Percentiles rank a stretch among this genome's conserved stretches.
Evolutionary conservation across 2,329 filamentous ascomycete species (phyloP).

Genomic region (Colletotrichum nymphaeae): DNA sequence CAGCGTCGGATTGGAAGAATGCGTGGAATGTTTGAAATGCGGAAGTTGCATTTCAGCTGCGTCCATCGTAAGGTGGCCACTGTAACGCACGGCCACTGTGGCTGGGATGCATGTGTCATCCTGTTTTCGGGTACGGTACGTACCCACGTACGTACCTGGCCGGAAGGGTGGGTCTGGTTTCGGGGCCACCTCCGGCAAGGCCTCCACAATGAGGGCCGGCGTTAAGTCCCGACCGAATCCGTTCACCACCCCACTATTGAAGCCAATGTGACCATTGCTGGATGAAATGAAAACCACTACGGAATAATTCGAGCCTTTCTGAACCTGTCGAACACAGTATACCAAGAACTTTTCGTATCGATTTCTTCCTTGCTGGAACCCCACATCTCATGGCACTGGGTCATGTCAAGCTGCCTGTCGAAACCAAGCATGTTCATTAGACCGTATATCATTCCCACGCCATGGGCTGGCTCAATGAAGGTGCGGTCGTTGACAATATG

Average conservation of each 20-base stretch:
- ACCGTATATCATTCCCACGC: not conserved
- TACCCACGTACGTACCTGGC: not conserved
- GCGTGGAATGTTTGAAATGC: slow-evolving; percentile 1
- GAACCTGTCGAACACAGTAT: not conserved
- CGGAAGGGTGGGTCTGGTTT: not conserved
- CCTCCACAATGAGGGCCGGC: not conserved
- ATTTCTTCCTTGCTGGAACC: not conserved
- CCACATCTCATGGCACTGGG: not conserved
- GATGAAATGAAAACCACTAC: not conserved
- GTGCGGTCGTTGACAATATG: not conserved
- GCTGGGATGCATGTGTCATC: slow-evolving; percentile 9
- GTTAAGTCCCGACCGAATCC: not conserved
- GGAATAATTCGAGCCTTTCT: not conserved
- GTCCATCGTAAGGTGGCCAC: slow-evolving; percentile 17
- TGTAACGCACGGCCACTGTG: slow-evolving; percentile 15
- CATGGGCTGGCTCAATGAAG: not conserved
- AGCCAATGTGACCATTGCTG: not conserved
- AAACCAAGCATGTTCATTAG: not conserved
- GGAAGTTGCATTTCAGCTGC: slow-evolving; percentile 13
- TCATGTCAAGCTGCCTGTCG: not conserved
- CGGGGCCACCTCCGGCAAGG: not conserved
- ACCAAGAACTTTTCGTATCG: not conserved
- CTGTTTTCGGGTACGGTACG: not conserved
- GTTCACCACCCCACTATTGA: not conserved
- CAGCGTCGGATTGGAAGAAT: not conserved